A percentile compares a stretch with the other conserved stretches of the same genome.
Evolutionary conservation across 306 rosid genomes (phyloP).

Genomic region (Cicer arietinum): DNA sequence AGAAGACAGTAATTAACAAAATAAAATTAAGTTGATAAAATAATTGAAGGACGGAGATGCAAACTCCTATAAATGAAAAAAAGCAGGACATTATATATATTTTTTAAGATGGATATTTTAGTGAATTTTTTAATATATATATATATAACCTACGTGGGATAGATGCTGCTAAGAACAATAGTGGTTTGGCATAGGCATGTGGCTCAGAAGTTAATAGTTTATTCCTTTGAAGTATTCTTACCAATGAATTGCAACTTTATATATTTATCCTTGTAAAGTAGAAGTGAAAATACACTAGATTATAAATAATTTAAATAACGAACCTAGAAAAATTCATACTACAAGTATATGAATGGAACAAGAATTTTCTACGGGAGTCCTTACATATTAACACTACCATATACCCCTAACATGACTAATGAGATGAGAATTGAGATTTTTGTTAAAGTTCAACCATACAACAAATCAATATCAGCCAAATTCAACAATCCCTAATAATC

Average conservation of each 20-base stretch:
- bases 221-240: neutral
- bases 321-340: constrained; percentile 38
- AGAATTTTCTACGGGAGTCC: constrained; percentile 41
- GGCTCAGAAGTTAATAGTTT: no score
- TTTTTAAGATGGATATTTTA: no score
- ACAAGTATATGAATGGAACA: constrained; percentile 34
- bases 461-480: constrained; percentile 4
- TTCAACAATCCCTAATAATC: constrained; percentile 12
- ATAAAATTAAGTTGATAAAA: no score
- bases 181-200: no score
- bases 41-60: no score
- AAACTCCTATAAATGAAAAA: no score
- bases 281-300: neutral
- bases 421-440: constrained; percentile 22
- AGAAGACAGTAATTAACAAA: no score
- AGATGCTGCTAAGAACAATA: no score
- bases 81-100: no score
- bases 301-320: neutral
- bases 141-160: no score
- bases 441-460: neutral
- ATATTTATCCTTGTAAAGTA: neutral
- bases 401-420: constrained; percentile 18
- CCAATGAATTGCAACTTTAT: no score
- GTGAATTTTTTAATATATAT: no score
- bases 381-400: constrained; percentile 35